Evolutionary conservation across 371 early-diverging fungal species (phyloP).

Genomic region (Rhizopus arrhizus): DNA sequence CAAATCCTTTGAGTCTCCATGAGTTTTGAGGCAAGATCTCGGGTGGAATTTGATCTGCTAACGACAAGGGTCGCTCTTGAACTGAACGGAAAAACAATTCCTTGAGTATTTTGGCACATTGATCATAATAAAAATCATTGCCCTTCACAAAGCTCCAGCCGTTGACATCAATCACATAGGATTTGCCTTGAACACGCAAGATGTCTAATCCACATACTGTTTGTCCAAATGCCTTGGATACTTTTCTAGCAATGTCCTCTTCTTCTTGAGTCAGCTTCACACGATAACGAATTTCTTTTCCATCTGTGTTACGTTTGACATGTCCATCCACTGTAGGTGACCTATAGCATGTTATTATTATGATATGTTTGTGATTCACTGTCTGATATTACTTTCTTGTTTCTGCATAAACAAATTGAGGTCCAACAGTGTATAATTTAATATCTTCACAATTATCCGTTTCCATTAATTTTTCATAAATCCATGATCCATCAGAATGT

Average conservation of each 20-base stretch:
- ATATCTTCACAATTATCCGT: slow-evolving; percentile 96
- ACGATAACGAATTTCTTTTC: slow-evolving; percentile 95
- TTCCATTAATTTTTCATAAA: slow-evolving; percentile 95
- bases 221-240: slow-evolving; percentile 87
- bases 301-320: slow-evolving; percentile 93
- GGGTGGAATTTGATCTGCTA: slow-evolving; percentile 63
- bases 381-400: slow-evolving; percentile 82
- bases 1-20: slow-evolving; percentile 93
- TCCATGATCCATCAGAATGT: slow-evolving; percentile 81
- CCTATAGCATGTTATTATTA: slow-evolving; percentile 33
- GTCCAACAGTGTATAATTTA: slow-evolving; percentile 96
- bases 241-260: slow-evolving; percentile 78
- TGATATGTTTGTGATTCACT: too few relatives aligned
- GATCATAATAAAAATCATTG: slow-evolving; percentile 90
- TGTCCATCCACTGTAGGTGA: slow-evolving; percentile 98
- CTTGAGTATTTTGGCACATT: slow-evolving; percentile 77
- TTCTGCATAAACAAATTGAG: slow-evolving; percentile 92
- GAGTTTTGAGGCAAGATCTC: slow-evolving; percentile 73
- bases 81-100: slow-evolving; percentile 52
- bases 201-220: slow-evolving; percentile 97
- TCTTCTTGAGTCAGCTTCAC: slow-evolving; percentile 84
- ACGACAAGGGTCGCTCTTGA: slow-evolving; percentile 55
- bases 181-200: slow-evolving; percentile 80
- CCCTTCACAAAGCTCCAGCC: slow-evolving; percentile 99
- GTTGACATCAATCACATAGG: slow-evolving; percentile 98